These are phyloP conservation scores for Trametes gibbosa DNA, from an alignment of 768 basidiomycete genomes.

Conservation along the genomic window DNA sequence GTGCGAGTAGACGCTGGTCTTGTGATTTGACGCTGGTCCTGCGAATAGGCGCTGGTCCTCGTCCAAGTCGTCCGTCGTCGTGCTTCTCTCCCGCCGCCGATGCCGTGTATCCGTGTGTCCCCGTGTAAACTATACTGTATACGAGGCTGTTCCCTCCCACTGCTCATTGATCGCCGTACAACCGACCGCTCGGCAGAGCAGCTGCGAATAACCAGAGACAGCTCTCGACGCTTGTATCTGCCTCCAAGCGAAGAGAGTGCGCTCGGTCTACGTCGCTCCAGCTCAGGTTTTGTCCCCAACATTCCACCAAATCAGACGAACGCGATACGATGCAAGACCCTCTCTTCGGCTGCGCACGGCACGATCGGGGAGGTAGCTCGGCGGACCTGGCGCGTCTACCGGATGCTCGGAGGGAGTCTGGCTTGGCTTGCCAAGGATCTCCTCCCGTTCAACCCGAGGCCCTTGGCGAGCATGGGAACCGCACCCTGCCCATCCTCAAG, in stretches of 20 bases:
- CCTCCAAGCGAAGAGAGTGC: background rate
- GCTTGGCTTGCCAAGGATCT: slow-evolving; percentile 20
- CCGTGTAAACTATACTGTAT: no score
- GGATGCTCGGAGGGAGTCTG: slow-evolving; percentile 2
- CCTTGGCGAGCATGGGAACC: slow-evolving; percentile 19
- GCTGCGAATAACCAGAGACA: background rate
- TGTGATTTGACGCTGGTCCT: no score
- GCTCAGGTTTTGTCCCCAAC: background rate
- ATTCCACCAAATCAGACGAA: slow-evolving; percentile 1
- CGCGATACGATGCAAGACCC: slow-evolving; percentile 7
- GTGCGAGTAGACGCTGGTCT: no score
- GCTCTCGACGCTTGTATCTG: background rate
- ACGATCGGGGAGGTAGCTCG: slow-evolving; percentile 4
- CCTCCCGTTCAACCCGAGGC: slow-evolving; percentile 11
- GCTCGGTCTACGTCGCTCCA: background rate
- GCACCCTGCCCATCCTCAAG: slow-evolving; percentile 5
- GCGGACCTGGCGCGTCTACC: slow-evolving; percentile 2
- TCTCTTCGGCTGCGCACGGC: slow-evolving; percentile 7
- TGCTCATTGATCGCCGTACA: background rate
- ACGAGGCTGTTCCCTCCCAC: no score
- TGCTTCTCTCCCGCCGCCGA: no score
- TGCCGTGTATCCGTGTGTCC: no score
- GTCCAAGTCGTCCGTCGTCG: background rate
- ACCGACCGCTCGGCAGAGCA: background rate
- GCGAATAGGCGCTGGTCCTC: no score